A percentile compares a stretch with the other conserved stretches of the same genome.
These are phyloP conservation scores for Fraxinus cuspidata DNA, from an alignment of 257 asterid species.

Conservation along the genomic window DNA sequence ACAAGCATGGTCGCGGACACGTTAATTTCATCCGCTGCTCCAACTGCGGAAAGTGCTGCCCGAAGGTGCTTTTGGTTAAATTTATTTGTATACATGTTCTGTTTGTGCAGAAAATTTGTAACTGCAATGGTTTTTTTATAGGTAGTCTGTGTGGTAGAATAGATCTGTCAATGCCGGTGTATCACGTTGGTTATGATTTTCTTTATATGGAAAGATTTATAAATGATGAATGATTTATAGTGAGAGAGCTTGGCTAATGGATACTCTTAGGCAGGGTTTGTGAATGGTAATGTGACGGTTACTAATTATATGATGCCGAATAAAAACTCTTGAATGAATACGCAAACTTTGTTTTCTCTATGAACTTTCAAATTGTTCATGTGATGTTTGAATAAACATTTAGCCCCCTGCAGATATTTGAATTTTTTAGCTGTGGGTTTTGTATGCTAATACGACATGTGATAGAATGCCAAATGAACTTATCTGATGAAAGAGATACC, in stretches of 20 bases:
- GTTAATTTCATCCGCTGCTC: slow-evolving; percentile 60
- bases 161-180: not conserved
- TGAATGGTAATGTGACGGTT: not conserved
- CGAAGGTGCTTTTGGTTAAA: slow-evolving; percentile 36
- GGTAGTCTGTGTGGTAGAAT: not conserved
- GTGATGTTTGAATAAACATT: not conserved
- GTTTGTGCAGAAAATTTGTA: not conserved
- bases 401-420: not conserved
- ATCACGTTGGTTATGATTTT: not conserved
- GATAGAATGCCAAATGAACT: not conserved
- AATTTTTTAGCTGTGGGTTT: not conserved
- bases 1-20: slow-evolving; percentile 68
- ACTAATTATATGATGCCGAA: not conserved
- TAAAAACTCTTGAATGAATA: not conserved
- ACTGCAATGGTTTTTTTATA: not conserved
- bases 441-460: not conserved
- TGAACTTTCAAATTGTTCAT: too few species aligned
- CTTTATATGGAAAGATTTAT: not conserved
- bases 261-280: not conserved
- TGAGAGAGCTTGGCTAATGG: not conserved
- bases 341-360: too few species aligned
- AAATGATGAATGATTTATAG: not conserved
- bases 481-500: not conserved
- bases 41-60: slow-evolving; percentile 67
- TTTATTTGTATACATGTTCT: not conserved